Evolutionary conservation across 1,139 yeast species (phyloP).

Genomic region (Yamadazyma spencermartinsiae): DNA sequence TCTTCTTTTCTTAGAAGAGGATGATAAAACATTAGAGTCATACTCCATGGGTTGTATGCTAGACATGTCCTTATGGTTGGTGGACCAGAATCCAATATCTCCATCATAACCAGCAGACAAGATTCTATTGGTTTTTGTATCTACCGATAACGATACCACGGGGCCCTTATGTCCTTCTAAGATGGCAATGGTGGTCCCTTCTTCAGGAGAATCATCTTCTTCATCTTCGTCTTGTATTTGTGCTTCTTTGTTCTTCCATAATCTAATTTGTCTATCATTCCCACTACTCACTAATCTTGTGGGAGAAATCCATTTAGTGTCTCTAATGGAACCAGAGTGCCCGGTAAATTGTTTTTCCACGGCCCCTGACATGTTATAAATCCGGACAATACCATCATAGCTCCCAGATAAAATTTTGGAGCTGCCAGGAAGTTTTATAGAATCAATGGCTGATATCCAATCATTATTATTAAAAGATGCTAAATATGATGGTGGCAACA

Average conservation of each 20-base stretch:
- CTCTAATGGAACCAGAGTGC: conserved; percentile 82
- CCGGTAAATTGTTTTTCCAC: conserved; percentile 83
- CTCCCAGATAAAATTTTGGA: conserved; percentile 78
- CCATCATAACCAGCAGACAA: conserved; percentile 85
- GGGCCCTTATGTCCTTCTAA: conserved; percentile 89
- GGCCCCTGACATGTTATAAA: conserved; percentile 83
- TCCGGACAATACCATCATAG: conserved; percentile 90
- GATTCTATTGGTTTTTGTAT: conserved; percentile 52
- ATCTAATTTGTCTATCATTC: conserved; percentile 82
- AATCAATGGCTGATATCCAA: conserved; percentile 85
- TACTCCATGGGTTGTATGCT: conserved; percentile 61
- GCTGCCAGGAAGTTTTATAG: conserved; percentile 39
- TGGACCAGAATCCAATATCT: conserved; percentile 86
- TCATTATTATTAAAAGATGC: conserved; percentile 92
- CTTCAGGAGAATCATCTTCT: conserved; percentile 53
- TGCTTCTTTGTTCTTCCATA: conserved; percentile 70
- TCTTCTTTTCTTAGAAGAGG: conserved; percentile 88
- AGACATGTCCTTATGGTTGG: conserved; percentile 82
- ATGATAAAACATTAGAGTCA: conserved; percentile 53
- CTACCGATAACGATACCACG: conserved; percentile 73
- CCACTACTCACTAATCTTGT: conserved; percentile 83
- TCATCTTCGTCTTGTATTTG: conserved; percentile 23
- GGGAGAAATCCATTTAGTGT: conserved; percentile 75
- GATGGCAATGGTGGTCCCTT: conserved; percentile 77
- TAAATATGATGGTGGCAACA: conserved; percentile 87